Conservation (phyloP, 2,329 filamentous ascomycete species). For the Nectriaceae sp. region DNA sequence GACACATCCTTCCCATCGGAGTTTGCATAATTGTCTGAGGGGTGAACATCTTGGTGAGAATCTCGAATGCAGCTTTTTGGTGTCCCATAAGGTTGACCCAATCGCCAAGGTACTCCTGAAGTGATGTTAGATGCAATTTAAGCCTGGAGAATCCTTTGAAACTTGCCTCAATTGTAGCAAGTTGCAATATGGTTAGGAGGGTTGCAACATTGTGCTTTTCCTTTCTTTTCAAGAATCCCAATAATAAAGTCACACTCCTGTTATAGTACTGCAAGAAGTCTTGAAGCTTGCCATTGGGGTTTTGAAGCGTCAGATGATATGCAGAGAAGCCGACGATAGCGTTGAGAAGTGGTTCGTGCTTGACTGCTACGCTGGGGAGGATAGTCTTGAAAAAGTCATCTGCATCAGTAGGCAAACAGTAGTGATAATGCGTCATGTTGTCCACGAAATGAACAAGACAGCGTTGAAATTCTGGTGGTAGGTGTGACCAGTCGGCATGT, state of each 20-base stretch:
- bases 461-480: constrained; percentile 71
- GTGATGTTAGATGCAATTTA: constrained; percentile 1
- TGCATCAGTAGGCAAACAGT: constrained; percentile 72
- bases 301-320: constrained; percentile 76
- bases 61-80: constrained; percentile 83
- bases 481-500: constrained; percentile 53
- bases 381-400: constrained; percentile 73
- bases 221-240: constrained; percentile 69
- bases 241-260: constrained; percentile 76
- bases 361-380: constrained; percentile 71
- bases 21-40: constrained; percentile 74
- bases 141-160: constrained; percentile 10
- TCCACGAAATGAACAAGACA: constrained; percentile 79
- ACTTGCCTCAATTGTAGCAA: constrained; percentile 88
- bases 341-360: constrained; percentile 78
- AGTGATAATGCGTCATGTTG: constrained; percentile 80
- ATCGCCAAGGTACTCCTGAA: constrained; percentile 88
- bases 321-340: constrained; percentile 86
- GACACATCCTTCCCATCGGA: constrained; percentile 69
- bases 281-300: constrained; percentile 71
- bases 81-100: constrained; percentile 94
- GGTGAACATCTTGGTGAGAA: constrained; percentile 77
- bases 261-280: constrained; percentile 91
- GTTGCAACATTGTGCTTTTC: constrained; percentile 74
- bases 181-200: constrained; percentile 83